phyloP scores from a whole-genome alignment of 73 alveolate species.

The Paramecium pentaurelia region DNA sequence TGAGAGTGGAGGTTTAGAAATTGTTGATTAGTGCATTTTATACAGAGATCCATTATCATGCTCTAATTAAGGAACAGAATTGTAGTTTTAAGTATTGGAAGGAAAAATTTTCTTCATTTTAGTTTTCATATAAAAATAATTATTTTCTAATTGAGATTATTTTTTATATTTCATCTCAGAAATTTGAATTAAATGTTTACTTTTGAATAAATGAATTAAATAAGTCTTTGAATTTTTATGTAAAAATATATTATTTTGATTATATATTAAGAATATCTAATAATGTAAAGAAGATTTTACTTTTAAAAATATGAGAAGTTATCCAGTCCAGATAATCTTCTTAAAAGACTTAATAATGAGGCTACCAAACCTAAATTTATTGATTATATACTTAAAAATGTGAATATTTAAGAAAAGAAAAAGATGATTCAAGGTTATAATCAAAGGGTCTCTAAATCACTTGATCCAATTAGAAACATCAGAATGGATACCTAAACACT shows the following conservation, averaged over 20 bases:
- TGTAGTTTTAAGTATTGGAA: neutral
- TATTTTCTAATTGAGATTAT: neutral
- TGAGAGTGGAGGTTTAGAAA: neutral
- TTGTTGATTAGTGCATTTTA: neutral
- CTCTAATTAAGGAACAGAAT: neutral
- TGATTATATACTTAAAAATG: neutral
- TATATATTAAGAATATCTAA: neutral
- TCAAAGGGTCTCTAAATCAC: neutral
- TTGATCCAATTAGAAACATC: neutral
- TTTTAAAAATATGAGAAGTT: neutral
- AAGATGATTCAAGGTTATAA: neutral
- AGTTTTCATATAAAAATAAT: neutral
- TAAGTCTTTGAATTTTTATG: neutral
- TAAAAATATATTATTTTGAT: neutral
- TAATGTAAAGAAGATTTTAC: neutral
- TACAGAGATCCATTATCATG: neutral
- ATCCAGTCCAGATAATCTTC: neutral
- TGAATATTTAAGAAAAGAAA: neutral
- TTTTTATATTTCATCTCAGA: neutral
- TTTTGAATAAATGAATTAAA: too few relatives aligned
- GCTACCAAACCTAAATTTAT: neutral
- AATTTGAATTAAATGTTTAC: too few relatives aligned
- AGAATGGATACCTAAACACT: neutral
- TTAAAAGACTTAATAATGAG: neutral
- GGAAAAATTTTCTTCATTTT: constrained; percentile 12